Conservation (phyloP, 768 basidiomycete species). For the Leccinum barrowsii region DNA sequence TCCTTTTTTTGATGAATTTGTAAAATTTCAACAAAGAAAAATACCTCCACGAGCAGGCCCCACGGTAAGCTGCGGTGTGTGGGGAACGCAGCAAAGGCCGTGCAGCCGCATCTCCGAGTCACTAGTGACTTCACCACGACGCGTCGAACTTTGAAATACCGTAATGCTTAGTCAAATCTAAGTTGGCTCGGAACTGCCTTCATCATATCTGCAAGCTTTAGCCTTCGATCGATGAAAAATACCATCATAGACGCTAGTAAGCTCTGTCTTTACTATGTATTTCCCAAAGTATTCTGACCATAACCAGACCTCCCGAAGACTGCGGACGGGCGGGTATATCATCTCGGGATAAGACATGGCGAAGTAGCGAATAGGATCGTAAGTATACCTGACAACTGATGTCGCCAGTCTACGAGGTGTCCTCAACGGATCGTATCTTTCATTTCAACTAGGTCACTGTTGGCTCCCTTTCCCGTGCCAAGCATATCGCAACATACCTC, state of each 20-base stretch:
- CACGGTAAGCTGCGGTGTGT: background rate
- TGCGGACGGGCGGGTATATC: constrained; percentile 70
- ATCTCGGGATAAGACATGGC: constrained; percentile 69
- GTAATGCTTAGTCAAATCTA: constrained; percentile 11
- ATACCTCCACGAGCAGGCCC: background rate
- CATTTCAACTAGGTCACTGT: constrained; percentile 57
- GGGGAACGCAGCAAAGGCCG: background rate
- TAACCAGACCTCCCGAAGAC: constrained; percentile 71
- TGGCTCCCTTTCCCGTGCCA: constrained; percentile 67
- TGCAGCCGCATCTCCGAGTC: background rate
- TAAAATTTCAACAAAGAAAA: background rate
- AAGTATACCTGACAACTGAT: constrained; percentile 17
- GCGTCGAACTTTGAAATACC: background rate
- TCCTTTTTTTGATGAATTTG: background rate
- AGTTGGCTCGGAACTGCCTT: background rate
- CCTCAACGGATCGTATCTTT: constrained; percentile 1
- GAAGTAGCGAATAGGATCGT: constrained; percentile 83
- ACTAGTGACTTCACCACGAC: background rate
- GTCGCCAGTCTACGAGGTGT: background rate
- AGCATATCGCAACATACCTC: constrained; percentile 53
- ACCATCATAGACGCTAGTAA: constrained; percentile 63
- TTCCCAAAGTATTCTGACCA: background rate
- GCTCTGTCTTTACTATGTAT: constrained; percentile 25
- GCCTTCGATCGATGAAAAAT: constrained; percentile 50
- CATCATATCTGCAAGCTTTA: constrained; percentile 1